Conservation (phyloP, 1,284 basidiomycete species). For the Sphaerobolus stellatus region DNA sequence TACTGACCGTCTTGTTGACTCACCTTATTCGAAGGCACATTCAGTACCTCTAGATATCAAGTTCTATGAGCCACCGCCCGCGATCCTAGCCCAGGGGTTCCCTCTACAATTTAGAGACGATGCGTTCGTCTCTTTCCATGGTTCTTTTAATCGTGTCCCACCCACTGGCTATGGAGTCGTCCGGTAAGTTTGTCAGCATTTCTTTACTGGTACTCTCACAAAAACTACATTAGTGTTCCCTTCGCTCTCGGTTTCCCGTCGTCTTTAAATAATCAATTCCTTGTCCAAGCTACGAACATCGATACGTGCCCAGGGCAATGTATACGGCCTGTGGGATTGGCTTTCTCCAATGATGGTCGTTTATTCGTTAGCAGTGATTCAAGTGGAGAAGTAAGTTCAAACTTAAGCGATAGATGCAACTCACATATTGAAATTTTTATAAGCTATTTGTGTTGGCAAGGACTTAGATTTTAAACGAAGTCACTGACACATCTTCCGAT, state of each 20-base stretch:
- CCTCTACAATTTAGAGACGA: slow-evolving; percentile 30
- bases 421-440: too few relatives aligned
- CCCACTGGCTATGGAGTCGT: slow-evolving; percentile 45
- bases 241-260: not conserved
- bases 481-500: too few relatives aligned
- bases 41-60: slow-evolving; percentile 46
- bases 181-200: slow-evolving; percentile 25
- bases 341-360: slow-evolving; percentile 31
- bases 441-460: too few relatives aligned
- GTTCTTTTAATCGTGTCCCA: slow-evolving; percentile 26
- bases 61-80: slow-evolving; percentile 24
- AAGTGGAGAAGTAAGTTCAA: slow-evolving; percentile 40
- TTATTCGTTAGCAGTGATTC: slow-evolving; percentile 40
- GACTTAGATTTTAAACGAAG: too few relatives aligned
- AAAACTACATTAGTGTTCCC: not conserved
- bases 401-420: too few relatives aligned
- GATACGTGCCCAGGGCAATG: slow-evolving; percentile 36
- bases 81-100: slow-evolving; percentile 22
- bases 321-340: slow-evolving; percentile 40
- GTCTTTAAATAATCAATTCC: slow-evolving; percentile 28
- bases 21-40: slow-evolving; percentile 33
- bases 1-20: not conserved
- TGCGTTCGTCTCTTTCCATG: slow-evolving; percentile 32
- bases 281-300: slow-evolving; percentile 37
- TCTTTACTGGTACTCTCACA: not conserved